phyloP scores from a whole-genome alignment of 108 stramenopile genomes.

The Epithemia pelagica region DNA sequence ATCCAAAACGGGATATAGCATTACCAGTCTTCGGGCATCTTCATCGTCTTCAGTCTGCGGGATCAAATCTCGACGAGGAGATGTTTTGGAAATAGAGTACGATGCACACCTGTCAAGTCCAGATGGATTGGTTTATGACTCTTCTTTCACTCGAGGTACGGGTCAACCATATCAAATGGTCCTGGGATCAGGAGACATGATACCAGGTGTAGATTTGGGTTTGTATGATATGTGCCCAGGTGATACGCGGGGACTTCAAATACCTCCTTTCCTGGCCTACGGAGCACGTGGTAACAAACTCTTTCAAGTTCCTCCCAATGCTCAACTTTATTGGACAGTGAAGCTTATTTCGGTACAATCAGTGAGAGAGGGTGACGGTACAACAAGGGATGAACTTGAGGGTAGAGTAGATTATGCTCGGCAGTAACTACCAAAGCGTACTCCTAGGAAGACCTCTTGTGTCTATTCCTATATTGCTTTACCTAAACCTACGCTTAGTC shows the following conservation, averaged over 20 bases:
- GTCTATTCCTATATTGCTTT: no score
- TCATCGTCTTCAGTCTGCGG: constrained; percentile 10
- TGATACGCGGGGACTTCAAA: constrained; percentile 31
- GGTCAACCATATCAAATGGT: constrained; percentile 56
- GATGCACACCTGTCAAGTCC: constrained; percentile 25
- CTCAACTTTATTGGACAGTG: constrained; percentile 36
- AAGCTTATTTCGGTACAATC: constrained; percentile 24
- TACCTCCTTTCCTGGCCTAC: constrained; percentile 40
- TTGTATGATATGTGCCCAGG: constrained; percentile 59
- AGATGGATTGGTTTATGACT: constrained; percentile 30
- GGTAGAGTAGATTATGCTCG: not conserved
- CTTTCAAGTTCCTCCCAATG: constrained; percentile 32
- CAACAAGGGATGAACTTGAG: constrained; percentile 8
- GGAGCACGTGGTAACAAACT: constrained; percentile 27
- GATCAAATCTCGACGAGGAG: constrained; percentile 41
- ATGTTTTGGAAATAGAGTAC: constrained; percentile 49
- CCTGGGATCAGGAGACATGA: constrained; percentile 43
- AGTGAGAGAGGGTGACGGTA: not conserved
- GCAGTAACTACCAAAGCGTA: no score
- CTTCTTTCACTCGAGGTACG: constrained; percentile 41
- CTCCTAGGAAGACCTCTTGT: no score
- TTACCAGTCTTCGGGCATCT: constrained; percentile 9
- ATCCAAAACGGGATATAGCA: constrained; percentile 5
- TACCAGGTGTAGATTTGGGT: constrained; percentile 52
- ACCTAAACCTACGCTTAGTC: no score